Evolutionary conservation across 805 yeast genomes (phyloP), one percentile per base, ranked within the genome.

Genomic region (Spencermartinsiella europaea): DNA sequence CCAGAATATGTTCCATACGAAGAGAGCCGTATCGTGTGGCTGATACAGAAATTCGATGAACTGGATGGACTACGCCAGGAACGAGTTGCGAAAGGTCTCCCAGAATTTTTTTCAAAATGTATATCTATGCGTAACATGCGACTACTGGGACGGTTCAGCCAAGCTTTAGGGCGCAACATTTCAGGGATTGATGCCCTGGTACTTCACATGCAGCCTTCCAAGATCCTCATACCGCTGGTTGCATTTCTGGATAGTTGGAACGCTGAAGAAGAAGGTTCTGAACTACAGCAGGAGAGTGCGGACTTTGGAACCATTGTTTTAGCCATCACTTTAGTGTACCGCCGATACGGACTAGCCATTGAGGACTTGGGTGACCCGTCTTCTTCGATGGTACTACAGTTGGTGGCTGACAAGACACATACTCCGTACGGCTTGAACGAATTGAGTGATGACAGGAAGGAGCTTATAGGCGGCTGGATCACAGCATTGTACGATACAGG

Each of bases 401-500:
- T 22, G 16, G 28, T 15, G 17, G 19, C 31, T 4, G 15, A 22
- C 16, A 5, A 19, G 12, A 25, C 31, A 7, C 31, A 25, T 25
- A 25, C 12, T 2, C 42, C 38, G 4, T 21, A 28, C n/a, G 39
- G 42, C 33, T 22, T 46, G 12, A 51, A 51, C 15, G 53, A 53
- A 15, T 46, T 57, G 31, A 37, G 51, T 5, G 55, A 52, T 3
- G 60, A 58, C 3, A 60, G 59, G 21, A 53, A 55, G 17, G 62
- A 57, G 4, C 54, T 63, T 4, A 65, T 82, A 15, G 76, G 78
- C 38, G 83, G 79, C 20, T 91, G 98, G 98, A 76, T 85, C 39
- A 68, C 75, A 21, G 90, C 93, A 1, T 64, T 91, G 35, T 89
- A 85, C 64, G 90, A 87, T 51, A 75, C 85, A 27, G 83, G 82